Base-by-base conservation (phyloP, 805 yeast species). In the Saccharomycopsis sp. region DNA sequence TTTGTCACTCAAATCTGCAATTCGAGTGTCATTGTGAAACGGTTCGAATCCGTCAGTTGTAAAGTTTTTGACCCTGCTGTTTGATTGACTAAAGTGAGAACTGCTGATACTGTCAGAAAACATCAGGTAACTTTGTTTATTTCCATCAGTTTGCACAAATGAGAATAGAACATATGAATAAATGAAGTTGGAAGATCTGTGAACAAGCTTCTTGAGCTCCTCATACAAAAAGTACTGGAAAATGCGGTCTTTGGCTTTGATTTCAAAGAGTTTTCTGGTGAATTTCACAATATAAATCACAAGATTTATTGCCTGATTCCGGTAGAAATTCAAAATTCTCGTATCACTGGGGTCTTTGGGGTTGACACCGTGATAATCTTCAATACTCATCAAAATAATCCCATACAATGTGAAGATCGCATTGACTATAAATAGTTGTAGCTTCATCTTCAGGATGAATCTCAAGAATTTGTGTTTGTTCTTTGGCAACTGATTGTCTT, bases 381-480 rank as follows among this genome's bases (percentile, higher is more conserved):
- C 34, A 7, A 46, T 20, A 9, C 37, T 30, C 32, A 44, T 38
- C 20, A 34, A 33, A 13, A 44, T 37, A 30, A 47, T 30, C 16
- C 41, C 37, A 20, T 34, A 44, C n/a, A 47, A 26, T n/a, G 50
- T 44, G 38, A 44, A 38, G 17, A 46, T 44, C 17, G 38, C 35
- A 26, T 47, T 46, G 17, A 47, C 34, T 5, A 44, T 22, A 10
- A 23, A 19, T 5, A 44, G 19, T 16, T 47, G 50, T 17, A 47
- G 12, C 27, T 44, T 41, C 13, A 47, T 40, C 27, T 38, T 44
- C 34, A 31, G 43, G 18, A 47, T 38, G 26, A 44, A 47, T 15
- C 35, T 30, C 20, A 39, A 20, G 17, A 43, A 46, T 18, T 43
- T 43, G 12, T 21, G 23, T 17, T 30, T 36, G 20, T 46, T 43